These are phyloP conservation scores for Cornus suecica DNA, from an alignment of 148 eudicot genomes.

Conservation along the genomic window DNA sequence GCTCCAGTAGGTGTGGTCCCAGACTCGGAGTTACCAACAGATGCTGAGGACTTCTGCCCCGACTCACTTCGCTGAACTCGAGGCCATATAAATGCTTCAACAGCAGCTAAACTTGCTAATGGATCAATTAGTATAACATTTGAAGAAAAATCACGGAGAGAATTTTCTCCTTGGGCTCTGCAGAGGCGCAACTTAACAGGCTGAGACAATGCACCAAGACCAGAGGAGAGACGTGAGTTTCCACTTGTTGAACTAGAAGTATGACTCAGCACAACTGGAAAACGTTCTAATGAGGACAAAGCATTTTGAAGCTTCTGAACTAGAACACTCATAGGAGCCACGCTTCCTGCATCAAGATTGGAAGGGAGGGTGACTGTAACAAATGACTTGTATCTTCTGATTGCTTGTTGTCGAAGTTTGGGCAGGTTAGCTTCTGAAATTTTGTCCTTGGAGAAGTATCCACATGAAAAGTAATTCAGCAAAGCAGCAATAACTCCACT, in stretches of 20 bases:
- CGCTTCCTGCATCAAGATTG: slow-evolving; percentile 40
- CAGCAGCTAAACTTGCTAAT: slow-evolving; percentile 90
- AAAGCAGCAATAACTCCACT: slow-evolving; percentile 86
- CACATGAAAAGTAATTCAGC: slow-evolving; percentile 85
- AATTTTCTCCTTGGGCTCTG: slow-evolving; percentile 85
- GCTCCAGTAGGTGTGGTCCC: slow-evolving; percentile 58
- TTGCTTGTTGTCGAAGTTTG: slow-evolving; percentile 89
- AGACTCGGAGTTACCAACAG: slow-evolving; percentile 65
- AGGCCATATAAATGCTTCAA: slow-evolving; percentile 97
- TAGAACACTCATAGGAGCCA: slow-evolving; percentile 61
- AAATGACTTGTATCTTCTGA: slow-evolving; percentile 75
- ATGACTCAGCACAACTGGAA: slow-evolving; percentile 90
- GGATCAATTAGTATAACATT: slow-evolving; percentile 96
- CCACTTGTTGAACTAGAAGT: slow-evolving; percentile 79
- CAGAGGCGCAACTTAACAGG: slow-evolving; percentile 94
- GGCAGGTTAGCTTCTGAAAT: slow-evolving; percentile 70
- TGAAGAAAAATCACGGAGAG: slow-evolving; percentile 96
- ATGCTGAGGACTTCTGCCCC: slow-evolving; percentile 62
- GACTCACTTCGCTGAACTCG: slow-evolving; percentile 86
- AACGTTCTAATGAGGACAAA: slow-evolving; percentile 86
- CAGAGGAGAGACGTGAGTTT: slow-evolving; percentile 78
- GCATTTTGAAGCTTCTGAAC: slow-evolving; percentile 95
- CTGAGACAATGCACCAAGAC: slow-evolving; percentile 81
- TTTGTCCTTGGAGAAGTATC: slow-evolving; percentile 73
- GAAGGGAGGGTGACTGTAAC: slow-evolving; percentile 67